Evolutionary conservation across 2,329 filamentous ascomycete genomes (phyloP).

Genomic region (Sarocladium brachiariae): DNA sequence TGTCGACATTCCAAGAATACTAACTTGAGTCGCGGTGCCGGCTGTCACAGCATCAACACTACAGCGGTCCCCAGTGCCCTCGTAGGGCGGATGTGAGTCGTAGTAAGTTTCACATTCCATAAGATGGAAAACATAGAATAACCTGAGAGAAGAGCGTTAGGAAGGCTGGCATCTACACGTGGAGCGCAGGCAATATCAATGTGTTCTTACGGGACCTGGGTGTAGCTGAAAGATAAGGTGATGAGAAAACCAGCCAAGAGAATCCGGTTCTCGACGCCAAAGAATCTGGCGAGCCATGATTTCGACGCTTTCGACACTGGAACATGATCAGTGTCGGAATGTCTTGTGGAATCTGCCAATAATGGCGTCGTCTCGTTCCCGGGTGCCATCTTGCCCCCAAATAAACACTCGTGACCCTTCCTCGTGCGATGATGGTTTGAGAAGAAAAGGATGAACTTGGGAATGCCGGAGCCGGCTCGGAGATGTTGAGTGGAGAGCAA

Average conservation of each 20-base stretch:
- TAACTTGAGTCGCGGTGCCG: slow-evolving; percentile 54
- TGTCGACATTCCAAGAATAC: slow-evolving; percentile 60
- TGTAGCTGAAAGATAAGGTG: slow-evolving; percentile 42
- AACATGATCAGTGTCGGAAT: neutral
- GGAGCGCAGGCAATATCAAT: too few species aligned
- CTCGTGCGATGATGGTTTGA: too few species aligned
- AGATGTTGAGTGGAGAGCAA: neutral
- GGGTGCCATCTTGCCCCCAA: neutral
- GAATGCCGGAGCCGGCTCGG: neutral
- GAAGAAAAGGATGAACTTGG: neutral
- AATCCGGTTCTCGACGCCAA: slow-evolving; percentile 37
- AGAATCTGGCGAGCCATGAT: slow-evolving; percentile 9
- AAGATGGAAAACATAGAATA: slow-evolving; percentile 60
- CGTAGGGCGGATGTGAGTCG: slow-evolving; percentile 43
- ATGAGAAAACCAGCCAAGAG: slow-evolving; percentile 55
- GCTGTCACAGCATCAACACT: slow-evolving; percentile 56
- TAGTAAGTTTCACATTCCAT: slow-evolving; percentile 71
- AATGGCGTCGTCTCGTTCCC: slow-evolving; percentile 5
- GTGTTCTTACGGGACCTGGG: slow-evolving; percentile 38
- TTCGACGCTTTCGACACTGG: neutral
- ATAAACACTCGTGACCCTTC: too few species aligned
- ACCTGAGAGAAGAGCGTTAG: slow-evolving; percentile 18
- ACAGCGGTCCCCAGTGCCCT: slow-evolving; percentile 47
- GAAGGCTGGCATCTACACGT: too few species aligned
- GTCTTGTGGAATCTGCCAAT: neutral